Percentiles rank a stretch among this genome's conserved stretches.
phyloP scores from a whole-genome alignment of 129 eudicot species.

The Lactuca saligna region DNA sequence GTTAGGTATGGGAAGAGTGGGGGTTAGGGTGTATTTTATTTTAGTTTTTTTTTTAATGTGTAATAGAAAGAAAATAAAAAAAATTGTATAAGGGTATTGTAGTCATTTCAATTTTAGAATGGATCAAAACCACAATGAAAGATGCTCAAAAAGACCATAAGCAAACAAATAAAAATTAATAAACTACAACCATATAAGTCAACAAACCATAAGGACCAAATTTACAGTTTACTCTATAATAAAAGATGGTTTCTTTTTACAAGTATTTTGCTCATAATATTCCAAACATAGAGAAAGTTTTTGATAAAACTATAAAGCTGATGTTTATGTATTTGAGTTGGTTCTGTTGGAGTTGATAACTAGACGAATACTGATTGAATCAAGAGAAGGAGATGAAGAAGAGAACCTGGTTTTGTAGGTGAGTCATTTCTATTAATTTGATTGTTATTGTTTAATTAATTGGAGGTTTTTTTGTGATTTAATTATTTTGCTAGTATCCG shows the following conservation, averaged over 20 bases:
- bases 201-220: too few species aligned
- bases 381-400: constrained; percentile 78
- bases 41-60: too few species aligned
- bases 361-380: constrained; percentile 87
- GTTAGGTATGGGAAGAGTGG: too few species aligned
- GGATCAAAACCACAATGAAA: too few species aligned
- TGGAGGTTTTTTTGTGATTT: background rate
- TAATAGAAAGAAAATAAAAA: too few species aligned
- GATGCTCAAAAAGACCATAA: too few species aligned
- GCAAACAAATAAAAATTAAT: too few species aligned
- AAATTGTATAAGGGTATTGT: too few species aligned
- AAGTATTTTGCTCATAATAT: constrained; percentile 96
- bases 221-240: too few species aligned
- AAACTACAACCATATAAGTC: too few species aligned
- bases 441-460: background rate
- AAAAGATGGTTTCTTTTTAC: constrained; percentile 10
- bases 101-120: too few species aligned
- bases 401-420: constrained; percentile 95
- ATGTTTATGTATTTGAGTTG: constrained; percentile 96
- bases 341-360: constrained; percentile 88
- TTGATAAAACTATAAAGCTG: constrained; percentile 69
- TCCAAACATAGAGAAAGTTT: constrained; percentile 96
- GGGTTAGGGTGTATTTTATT: too few species aligned
- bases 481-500: background rate
- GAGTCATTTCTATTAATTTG: constrained; percentile 28